Conservation (phyloP, 2,329 filamentous ascomycete species). For the Cryphonectria nitschkei region DNA sequence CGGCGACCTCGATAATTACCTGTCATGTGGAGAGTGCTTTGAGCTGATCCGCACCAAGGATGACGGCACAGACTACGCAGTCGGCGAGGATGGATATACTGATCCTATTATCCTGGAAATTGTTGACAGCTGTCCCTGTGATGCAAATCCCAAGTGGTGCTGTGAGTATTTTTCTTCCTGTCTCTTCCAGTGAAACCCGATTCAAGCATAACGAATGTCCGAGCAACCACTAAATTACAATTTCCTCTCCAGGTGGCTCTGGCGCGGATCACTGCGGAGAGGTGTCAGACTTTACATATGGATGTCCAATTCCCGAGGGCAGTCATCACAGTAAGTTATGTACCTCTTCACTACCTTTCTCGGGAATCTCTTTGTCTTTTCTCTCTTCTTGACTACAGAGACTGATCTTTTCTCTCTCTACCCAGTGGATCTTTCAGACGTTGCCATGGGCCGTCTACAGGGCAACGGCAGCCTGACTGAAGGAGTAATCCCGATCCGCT, state of each 20-base stretch:
- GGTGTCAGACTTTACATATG: constrained; percentile 14
- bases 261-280: constrained; percentile 14
- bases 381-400: neutral
- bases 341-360: no score
- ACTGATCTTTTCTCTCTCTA: neutral
- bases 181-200: no score
- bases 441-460: constrained; percentile 16
- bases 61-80: constrained; percentile 29
- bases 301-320: constrained; percentile 12
- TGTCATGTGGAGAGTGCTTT: constrained; percentile 31
- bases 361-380: neutral
- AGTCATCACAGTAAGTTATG: constrained; percentile 7
- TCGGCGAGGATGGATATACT: constrained; percentile 30
- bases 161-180: constrained; percentile 15
- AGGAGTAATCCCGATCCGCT: constrained; percentile 16
- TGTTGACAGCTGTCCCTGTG: constrained; percentile 30
- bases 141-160: constrained; percentile 31
- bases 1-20: constrained; percentile 30
- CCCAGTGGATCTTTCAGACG: constrained; percentile 10
- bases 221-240: neutral
- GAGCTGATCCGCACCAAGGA: constrained; percentile 29
- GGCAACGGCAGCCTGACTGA: constrained; percentile 12
- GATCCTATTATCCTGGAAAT: constrained; percentile 30
- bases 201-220: neutral
- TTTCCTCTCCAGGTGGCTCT: neutral